phyloP scores from a whole-genome alignment of 73 alveolate species.

The Paramecium pentaurelia region DNA sequence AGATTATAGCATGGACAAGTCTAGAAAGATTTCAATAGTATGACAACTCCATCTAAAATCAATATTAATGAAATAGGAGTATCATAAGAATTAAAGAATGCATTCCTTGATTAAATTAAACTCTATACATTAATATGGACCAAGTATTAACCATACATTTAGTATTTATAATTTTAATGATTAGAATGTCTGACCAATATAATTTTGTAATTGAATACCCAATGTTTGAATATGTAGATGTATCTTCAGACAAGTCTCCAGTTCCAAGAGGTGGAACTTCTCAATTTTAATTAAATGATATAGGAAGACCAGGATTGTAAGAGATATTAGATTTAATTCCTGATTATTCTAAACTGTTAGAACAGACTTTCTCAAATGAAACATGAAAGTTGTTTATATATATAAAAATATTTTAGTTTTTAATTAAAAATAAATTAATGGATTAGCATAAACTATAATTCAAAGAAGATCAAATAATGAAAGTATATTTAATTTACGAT shows the following conservation, averaged over 20 bases:
- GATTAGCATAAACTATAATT: neutral
- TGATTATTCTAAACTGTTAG: neutral
- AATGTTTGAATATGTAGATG: neutral
- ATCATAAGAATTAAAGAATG: neutral
- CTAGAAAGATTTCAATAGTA: neutral
- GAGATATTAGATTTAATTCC: neutral
- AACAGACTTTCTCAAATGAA: neutral
- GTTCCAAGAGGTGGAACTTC: neutral
- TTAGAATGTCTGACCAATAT: neutral
- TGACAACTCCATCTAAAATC: neutral
- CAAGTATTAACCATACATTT: neutral
- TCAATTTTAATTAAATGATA: neutral
- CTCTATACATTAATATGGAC: neutral
- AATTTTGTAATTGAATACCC: slow-evolving; percentile 12
- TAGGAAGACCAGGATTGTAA: neutral
- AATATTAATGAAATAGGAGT: neutral
- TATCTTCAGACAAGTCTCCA: neutral
- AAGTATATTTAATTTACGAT: neutral
- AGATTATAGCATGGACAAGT: neutral
- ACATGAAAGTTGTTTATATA: neutral
- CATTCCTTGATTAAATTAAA: neutral
- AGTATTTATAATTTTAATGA: neutral
- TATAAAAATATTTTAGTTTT: neutral
- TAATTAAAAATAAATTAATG: neutral
- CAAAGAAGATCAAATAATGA: slow-evolving; percentile 24